Conservation (phyloP, 306 rosid genomes). For the Cucurbita pepo region DNA sequence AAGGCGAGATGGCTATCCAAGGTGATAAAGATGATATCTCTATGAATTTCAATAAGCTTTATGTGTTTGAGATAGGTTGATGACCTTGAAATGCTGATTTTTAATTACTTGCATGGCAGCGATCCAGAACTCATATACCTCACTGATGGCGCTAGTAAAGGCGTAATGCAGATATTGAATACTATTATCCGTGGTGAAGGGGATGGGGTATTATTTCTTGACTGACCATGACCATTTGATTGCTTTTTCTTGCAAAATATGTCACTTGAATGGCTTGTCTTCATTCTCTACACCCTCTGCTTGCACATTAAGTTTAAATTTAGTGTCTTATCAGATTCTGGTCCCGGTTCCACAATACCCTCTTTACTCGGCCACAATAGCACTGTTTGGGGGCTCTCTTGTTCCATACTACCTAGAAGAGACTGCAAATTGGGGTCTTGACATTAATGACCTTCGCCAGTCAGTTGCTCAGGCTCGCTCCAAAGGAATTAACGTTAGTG, state of each 20-base stretch:
- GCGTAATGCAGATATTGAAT: slow-evolving; percentile 89
- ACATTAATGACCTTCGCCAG: slow-evolving; percentile 51
- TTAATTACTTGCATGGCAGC: slow-evolving; percentile 36
- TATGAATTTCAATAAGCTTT: background rate
- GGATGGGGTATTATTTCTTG: slow-evolving; percentile 69
- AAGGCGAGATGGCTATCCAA: slow-evolving; percentile 93
- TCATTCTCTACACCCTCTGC: slow-evolving; percentile 6
- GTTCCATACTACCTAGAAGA: slow-evolving; percentile 98
- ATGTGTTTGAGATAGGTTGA: background rate
- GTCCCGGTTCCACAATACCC: slow-evolving; percentile 99
- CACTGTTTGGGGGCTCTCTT: slow-evolving; percentile 80
- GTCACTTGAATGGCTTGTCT: background rate
- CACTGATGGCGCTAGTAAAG: slow-evolving; percentile 98
- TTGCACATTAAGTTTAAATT: background rate
- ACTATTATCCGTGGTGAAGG: slow-evolving; percentile 59
- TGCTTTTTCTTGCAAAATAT: background rate
- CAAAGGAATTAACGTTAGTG: slow-evolving; percentile 65
- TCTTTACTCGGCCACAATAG: slow-evolving; percentile 87
- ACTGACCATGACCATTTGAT: background rate
- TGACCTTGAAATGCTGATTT: background rate
- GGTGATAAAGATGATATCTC: slow-evolving; percentile 26
- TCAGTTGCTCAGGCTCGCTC: slow-evolving; percentile 61
- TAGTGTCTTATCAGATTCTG: slow-evolving; percentile 46
- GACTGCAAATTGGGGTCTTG: slow-evolving; percentile 97
- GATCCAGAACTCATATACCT: slow-evolving; percentile 89